Evolutionary conservation across 345 rosid genomes (phyloP), one percentile per base, ranked within the genome.

Genomic region (Hypericum perforatum): DNA sequence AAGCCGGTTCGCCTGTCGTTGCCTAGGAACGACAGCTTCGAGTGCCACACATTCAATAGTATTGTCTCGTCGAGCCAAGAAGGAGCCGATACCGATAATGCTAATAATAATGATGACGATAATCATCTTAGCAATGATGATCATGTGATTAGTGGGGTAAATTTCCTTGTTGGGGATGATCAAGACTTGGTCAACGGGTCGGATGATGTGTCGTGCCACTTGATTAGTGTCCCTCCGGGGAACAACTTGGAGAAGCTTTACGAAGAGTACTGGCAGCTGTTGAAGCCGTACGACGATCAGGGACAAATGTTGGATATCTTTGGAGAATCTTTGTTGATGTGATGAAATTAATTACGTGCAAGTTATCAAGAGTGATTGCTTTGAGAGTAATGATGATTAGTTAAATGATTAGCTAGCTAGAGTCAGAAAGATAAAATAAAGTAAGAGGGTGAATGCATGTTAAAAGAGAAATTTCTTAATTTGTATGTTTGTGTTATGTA

Each of bases 251-350:
- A 74, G 53, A 65, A 71, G 36, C 66, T 79, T 11, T 79, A 76
- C 37, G 69, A 74, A 16, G 85, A 76, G 57, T 76, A 72, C 70
- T 50, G 69, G 41, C 66, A 71, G 62, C 61, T 79, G 11, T 54
- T 74, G 63, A 67, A 68, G 53, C 43, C 60, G 3, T 67, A 62
- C 5, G 71, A 61, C 11, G 76, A 76, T 32, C 66, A 59, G 50
- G 12, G 42, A 6, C 62, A 73, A 16, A 22, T 22, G 32, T 37
- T 66, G 6, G 74, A 76, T 29, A 51, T 62, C 3, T 69, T 76
- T 48, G 63, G 71, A 0, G 71, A 74, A 44, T 69, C 77, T 0
- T 49, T 76, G 8, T 10, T 74, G 52, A 10, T 46, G 9, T 76
- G 53, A 65, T 3, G 16, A 29, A 12, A 5, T 6, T 41, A 15